These are phyloP conservation scores for Rosa rugosa DNA, from an alignment of 306 rosid species.

Conservation along the genomic window DNA sequence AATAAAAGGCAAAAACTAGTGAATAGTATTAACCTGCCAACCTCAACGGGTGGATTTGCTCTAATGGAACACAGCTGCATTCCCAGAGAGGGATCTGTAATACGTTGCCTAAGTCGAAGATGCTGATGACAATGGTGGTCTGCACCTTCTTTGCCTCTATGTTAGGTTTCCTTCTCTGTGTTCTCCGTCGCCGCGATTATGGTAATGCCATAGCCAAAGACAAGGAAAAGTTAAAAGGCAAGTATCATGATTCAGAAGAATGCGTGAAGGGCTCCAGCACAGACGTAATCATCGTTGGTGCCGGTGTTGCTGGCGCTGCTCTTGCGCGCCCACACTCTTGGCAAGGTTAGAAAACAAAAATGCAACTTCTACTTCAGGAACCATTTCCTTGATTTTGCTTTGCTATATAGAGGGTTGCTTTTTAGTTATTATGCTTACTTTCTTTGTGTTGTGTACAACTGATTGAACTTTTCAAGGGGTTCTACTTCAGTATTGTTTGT, in stretches of 20 bases:
- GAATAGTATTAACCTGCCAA: no score
- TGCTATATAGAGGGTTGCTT: no score
- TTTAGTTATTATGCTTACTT: no score
- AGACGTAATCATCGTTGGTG: slow-evolving; percentile 34
- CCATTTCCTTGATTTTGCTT: no score
- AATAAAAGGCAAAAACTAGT: no score
- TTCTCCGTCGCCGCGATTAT: slow-evolving; percentile 3
- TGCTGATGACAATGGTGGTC: slow-evolving; percentile 5
- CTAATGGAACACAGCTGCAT: background rate
- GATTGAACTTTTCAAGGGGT: no score
- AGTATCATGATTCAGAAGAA: background rate
- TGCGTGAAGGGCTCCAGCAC: background rate
- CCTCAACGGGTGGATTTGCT: no score
- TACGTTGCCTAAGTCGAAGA: background rate
- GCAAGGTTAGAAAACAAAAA: slow-evolving; percentile 30
- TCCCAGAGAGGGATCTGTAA: background rate
- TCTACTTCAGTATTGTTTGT: background rate
- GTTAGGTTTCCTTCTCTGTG: slow-evolving; percentile 20
- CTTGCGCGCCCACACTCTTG: slow-evolving; percentile 42
- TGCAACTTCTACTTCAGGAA: no score
- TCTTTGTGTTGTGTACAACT: no score
- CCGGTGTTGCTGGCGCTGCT: slow-evolving; percentile 57
- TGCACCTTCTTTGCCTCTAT: slow-evolving; percentile 18
- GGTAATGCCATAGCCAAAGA: background rate
- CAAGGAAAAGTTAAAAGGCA: background rate